Evolutionary conservation across 257 asterid genomes (phyloP).

Genomic region (Buddleja alternifolia): DNA sequence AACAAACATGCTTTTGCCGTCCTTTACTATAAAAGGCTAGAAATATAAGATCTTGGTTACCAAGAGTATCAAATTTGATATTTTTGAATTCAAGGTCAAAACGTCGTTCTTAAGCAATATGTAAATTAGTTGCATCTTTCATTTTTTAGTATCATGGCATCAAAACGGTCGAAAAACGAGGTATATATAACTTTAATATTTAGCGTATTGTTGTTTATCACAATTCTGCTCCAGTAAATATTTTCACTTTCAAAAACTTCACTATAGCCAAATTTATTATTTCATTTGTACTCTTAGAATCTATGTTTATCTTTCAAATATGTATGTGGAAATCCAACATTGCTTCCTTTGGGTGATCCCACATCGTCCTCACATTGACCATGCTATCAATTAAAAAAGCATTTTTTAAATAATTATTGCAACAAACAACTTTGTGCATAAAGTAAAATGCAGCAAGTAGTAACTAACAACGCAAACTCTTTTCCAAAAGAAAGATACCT

Average conservation of each 20-base stretch:
- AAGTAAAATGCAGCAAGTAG: background rate
- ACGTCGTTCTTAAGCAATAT: no score
- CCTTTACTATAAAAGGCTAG: no score
- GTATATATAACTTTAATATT: background rate
- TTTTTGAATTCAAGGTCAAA: no score
- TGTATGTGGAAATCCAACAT: background rate
- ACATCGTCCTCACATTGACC: background rate
- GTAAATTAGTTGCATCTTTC: no score
- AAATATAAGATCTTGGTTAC: no score
- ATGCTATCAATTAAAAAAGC: background rate
- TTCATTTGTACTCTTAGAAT: background rate
- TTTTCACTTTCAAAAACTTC: background rate
- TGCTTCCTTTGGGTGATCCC: background rate
- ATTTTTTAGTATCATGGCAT: no score
- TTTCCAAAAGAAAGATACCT: constrained; percentile 2
- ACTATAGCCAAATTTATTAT: background rate
- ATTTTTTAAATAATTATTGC: background rate
- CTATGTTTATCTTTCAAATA: background rate
- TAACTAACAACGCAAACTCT: constrained; percentile 21
- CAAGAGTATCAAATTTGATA: no score
- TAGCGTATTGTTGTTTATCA: background rate
- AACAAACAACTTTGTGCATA: background rate
- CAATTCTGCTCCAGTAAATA: background rate
- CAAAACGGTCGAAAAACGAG: no score
- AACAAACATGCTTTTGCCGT: no score